Percentiles rank a stretch among this genome's conserved stretches.
These are phyloP conservation scores for Talaromyces rugulosus DNA, from an alignment of 2,329 filamentous ascomycete genomes.

Conservation along the genomic window DNA sequence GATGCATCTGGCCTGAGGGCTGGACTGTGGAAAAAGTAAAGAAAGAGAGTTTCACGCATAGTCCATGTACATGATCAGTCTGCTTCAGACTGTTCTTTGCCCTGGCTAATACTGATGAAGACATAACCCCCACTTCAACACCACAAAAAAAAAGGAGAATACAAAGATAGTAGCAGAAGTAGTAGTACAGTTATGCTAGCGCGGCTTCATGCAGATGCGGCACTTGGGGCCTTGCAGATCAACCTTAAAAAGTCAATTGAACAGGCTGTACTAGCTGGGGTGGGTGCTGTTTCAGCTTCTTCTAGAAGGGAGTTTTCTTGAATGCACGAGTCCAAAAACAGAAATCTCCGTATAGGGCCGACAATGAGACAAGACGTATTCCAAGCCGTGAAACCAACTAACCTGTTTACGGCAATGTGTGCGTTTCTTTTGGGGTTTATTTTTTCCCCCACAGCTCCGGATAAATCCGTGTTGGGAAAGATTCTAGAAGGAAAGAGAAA, in stretches of 20 bases:
- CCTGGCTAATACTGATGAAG: not conserved
- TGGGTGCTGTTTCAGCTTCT: not conserved
- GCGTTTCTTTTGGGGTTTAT: not conserved
- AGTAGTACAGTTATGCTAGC: not conserved
- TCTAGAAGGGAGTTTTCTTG: not conserved
- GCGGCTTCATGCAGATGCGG: not conserved
- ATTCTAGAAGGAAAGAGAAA: not conserved
- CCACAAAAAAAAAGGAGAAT: not conserved
- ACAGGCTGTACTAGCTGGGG: not conserved
- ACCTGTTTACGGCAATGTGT: not conserved
- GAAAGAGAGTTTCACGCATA: not conserved
- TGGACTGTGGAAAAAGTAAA: not conserved
- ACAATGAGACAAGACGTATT: not conserved
- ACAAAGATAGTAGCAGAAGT: not conserved
- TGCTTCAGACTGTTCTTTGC: not conserved
- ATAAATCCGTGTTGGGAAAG: not conserved
- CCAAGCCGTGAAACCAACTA: not conserved
- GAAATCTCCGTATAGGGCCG: not conserved
- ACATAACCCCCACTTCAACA: not conserved
- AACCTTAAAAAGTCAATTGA: not conserved
- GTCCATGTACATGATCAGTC: not conserved
- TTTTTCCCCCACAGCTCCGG: not conserved
- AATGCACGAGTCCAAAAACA: not conserved
- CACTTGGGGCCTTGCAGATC: not conserved
- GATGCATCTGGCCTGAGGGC: too few relatives aligned